These are phyloP conservation scores for Fusarium torulosum DNA, from an alignment of 2,329 filamentous ascomycete genomes.

Conservation along the genomic window DNA sequence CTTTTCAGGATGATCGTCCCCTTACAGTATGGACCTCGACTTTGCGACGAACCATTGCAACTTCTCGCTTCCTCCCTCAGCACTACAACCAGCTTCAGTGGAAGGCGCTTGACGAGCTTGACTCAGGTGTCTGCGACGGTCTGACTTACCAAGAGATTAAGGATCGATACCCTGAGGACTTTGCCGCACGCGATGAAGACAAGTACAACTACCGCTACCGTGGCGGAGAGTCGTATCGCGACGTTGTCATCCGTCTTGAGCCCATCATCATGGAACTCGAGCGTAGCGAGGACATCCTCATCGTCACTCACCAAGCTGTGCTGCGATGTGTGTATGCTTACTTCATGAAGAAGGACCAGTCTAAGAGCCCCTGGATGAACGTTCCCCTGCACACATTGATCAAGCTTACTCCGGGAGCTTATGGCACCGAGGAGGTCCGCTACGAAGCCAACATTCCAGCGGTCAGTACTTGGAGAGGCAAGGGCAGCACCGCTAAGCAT, in stretches of 20 bases:
- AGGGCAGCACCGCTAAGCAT: conserved; percentile 92
- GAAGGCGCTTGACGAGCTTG: conserved; percentile 98
- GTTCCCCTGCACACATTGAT: conserved; percentile 96
- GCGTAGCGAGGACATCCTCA: conserved; percentile 94
- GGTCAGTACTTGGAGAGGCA: conserved; percentile 95
- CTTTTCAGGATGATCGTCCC: conserved; percentile 67
- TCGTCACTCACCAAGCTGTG: conserved; percentile 97
- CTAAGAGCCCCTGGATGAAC: conserved; percentile 97
- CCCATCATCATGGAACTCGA: conserved; percentile 99
- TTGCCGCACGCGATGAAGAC: conserved; percentile 94
- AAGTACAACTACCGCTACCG: conserved; percentile 99
- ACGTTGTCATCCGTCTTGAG: conserved; percentile 96
- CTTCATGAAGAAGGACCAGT: conserved; percentile 97
- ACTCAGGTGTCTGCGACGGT: conserved; percentile 95
- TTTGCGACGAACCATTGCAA: conserved; percentile 87
- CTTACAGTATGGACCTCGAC: conserved; percentile 74
- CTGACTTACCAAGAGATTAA: conserved; percentile 97
- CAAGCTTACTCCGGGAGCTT: conserved; percentile 94
- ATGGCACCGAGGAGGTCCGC: conserved; percentile 90
- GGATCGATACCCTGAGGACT: conserved; percentile 91
- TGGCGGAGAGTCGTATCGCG: conserved; percentile 93
- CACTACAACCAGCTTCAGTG: conserved; percentile 96
- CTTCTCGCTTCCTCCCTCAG: conserved; percentile 82
- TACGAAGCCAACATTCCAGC: conserved; percentile 93
- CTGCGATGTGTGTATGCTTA: conserved; percentile 98